Evolutionary conservation across 108 stramenopile genomes (phyloP).

Genomic region (Schizochytrium sp.): DNA sequence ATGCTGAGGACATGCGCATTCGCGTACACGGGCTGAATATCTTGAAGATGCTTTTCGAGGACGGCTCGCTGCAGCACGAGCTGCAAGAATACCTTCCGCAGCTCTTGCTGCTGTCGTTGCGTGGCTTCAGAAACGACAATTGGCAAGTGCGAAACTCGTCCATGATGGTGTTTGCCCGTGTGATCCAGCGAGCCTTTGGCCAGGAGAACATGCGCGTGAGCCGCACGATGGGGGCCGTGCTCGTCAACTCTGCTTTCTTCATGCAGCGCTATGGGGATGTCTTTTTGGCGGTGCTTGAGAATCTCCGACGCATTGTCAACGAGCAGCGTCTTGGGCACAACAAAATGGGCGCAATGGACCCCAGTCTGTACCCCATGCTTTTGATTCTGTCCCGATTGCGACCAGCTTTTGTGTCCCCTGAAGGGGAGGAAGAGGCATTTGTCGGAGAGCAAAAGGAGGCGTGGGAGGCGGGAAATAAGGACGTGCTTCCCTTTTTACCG

Average conservation of each 20-base stretch:
- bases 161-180: slow-evolving; percentile 6
- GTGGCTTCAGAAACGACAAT: not conserved
- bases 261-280: not conserved
- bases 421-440: not conserved
- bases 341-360: not conserved
- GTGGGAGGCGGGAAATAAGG: not conserved
- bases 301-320: not conserved
- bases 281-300: not conserved
- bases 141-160: slow-evolving; percentile 16
- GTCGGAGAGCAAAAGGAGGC: not conserved
- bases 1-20: not conserved
- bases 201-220: not conserved
- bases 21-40: not conserved
- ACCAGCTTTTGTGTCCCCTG: not conserved
- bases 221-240: not conserved
- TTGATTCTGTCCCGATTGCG: not conserved
- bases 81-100: not conserved
- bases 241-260: not conserved
- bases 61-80: not conserved
- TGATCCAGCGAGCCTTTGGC: not conserved
- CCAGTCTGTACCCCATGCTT: not conserved
- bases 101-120: not conserved
- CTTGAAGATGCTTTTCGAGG: not conserved
- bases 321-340: not conserved
- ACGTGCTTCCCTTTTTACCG: not conserved